Percentiles rank a stretch among this genome's conserved stretches.
Evolutionary conservation across 2,329 filamentous ascomycete genomes (phyloP).

Genomic region (Ceratocystis alfenasii): DNA sequence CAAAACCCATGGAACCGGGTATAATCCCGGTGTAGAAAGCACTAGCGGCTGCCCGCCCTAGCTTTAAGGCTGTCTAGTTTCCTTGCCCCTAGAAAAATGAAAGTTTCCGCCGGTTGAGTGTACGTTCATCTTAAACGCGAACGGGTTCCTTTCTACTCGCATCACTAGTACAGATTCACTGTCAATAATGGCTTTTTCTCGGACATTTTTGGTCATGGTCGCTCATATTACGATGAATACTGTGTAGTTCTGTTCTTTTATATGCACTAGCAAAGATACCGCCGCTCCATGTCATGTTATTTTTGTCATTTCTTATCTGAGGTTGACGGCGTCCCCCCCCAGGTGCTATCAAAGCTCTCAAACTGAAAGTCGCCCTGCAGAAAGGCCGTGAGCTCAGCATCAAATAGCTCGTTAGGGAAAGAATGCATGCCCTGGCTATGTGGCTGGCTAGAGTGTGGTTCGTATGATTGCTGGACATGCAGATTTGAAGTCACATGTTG

Average conservation of each 20-base stretch:
- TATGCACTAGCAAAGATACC: background rate
- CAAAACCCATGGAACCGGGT: background rate
- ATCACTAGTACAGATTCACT: background rate
- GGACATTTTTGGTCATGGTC: background rate
- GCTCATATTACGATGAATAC: too few relatives aligned
- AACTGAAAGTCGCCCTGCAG: slow-evolving; percentile 19
- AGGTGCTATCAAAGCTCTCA: slow-evolving; percentile 13
- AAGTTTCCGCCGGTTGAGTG: background rate
- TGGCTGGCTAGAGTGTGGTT: background rate
- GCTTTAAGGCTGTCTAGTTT: background rate
- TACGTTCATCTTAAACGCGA: background rate
- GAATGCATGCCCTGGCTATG: slow-evolving; percentile 3
- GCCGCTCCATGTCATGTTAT: background rate
- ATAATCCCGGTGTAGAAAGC: background rate
- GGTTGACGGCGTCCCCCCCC: background rate
- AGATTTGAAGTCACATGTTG: background rate
- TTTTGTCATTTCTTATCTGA: background rate
- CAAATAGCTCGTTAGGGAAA: slow-evolving; percentile 20
- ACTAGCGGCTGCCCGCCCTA: background rate
- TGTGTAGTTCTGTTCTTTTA: too few relatives aligned
- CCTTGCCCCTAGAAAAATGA: background rate
- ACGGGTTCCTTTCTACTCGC: background rate
- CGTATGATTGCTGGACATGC: background rate
- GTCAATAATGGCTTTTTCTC: background rate
- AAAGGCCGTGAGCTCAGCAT: slow-evolving; percentile 19